Evolutionary conservation across 2,329 filamentous ascomycete species (phyloP).

Genomic region (Xylaria arbuscula): DNA sequence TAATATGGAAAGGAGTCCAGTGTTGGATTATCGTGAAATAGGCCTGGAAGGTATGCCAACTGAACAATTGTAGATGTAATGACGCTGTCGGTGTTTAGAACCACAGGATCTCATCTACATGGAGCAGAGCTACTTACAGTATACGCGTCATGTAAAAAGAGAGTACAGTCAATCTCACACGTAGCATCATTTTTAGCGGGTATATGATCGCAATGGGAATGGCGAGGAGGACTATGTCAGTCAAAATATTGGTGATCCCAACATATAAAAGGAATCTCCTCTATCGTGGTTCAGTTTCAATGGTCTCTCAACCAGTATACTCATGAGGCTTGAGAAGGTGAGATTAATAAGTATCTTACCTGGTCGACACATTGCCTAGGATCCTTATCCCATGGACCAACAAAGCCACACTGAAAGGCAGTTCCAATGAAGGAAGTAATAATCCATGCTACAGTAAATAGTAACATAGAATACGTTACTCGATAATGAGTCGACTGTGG

Average conservation of each 20-base stretch:
- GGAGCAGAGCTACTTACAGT: not conserved
- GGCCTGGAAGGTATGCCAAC: not conserved
- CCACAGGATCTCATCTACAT: not conserved
- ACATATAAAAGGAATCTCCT: constrained; percentile 15
- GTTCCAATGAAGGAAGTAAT: constrained; percentile 10
- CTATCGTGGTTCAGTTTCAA: not conserved
- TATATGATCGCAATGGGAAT: constrained; percentile 21
- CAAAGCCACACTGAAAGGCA: constrained; percentile 27
- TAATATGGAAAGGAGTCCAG: constrained; percentile 12
- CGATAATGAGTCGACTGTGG: constrained; percentile 16
- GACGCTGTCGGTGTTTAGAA: constrained; percentile 8
- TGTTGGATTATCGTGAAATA: constrained; percentile 7
- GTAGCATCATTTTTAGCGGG: constrained; percentile 24
- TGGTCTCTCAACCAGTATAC: not conserved
- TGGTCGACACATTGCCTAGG: constrained; percentile 12
- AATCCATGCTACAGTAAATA: constrained; percentile 17
- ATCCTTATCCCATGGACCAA: constrained; percentile 20
- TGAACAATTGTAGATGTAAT: constrained; percentile 7
- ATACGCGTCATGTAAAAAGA: constrained; percentile 13
- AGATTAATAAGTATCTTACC: constrained; percentile 15
- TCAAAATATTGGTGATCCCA: constrained; percentile 17
- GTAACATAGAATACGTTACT: not conserved
- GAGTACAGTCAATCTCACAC: constrained; percentile 11
- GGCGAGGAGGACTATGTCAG: constrained; percentile 9
- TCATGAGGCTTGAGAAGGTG: too few relatives aligned